Conservation (phyloP, 805 yeast species). For the Groenewaldozyma tartarivorans region DNA sequence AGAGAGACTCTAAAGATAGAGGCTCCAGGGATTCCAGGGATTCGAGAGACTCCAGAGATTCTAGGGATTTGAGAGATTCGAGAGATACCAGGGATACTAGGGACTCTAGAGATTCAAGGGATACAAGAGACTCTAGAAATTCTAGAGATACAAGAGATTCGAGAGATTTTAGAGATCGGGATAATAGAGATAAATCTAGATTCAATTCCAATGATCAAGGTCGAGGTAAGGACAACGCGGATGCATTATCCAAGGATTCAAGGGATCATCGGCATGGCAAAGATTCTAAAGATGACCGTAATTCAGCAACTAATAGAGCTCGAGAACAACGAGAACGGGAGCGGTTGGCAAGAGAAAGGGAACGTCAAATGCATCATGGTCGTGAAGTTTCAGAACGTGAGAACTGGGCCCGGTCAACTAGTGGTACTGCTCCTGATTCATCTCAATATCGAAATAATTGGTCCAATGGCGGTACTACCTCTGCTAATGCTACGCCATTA, state of each 20-base stretch:
- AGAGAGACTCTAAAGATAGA: slow-evolving; percentile 1
- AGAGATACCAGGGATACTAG: slow-evolving; percentile 6
- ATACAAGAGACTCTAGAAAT: slow-evolving; percentile 5
- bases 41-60: slow-evolving; percentile 6
- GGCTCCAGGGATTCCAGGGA: slow-evolving; percentile 4
- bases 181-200: slow-evolving; percentile 3
- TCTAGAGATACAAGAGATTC: slow-evolving; percentile 3
- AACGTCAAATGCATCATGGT: slow-evolving; percentile 1
- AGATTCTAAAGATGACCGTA: slow-evolving; percentile 2
- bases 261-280: background rate
- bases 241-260: background rate
- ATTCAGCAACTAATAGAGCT: slow-evolving; percentile 5
- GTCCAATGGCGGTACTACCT: background rate
- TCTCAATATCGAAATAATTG: background rate
- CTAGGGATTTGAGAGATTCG: slow-evolving; percentile 5
- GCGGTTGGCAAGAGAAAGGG: slow-evolving; percentile 12
- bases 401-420: background rate
- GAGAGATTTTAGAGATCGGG: slow-evolving; percentile 2
- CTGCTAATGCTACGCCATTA: slow-evolving; percentile 1
- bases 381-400: background rate
- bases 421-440: slow-evolving; percentile 1
- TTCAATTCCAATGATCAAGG: background rate
- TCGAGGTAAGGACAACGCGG: background rate
- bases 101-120: slow-evolving; percentile 7
- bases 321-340: slow-evolving; percentile 11